Evolutionary conservation across 164 flowering plant species (phyloP), one percentile per base, ranked within the genome.

Genomic region (Tinospora cordifolia): DNA sequence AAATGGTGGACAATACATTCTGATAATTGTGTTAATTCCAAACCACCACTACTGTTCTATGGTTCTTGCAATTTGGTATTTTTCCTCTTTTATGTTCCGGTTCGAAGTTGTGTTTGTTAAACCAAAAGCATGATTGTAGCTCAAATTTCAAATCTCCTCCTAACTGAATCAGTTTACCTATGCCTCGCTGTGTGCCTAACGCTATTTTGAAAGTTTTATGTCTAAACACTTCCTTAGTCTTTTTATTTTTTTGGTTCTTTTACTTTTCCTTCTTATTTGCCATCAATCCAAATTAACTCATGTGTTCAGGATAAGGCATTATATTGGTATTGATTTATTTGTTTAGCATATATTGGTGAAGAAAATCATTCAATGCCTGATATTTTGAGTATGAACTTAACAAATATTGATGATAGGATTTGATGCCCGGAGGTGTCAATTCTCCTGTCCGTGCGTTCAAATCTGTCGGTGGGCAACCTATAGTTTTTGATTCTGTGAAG

Each of bases 341-440:
- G 0, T 62, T 21, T 38, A 44, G 59, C 22, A 2, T 49, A 68
- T 65, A 7, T 2, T 39, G n/a, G 63, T 6, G 11, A 19, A 25
- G 47, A 3, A 8, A 49, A 25, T 47, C 2, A 2, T 51, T 49
- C 34, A 63, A 26, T 59, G 41, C 19, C 57, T 6, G 21, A 66
- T 21, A 25, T 63, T 30, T 44, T 69, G 66, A 36, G 39, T 73
- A 26, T 74, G 57, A 65, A 72, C 65, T 66, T 14, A 7, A 19
- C 67, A 27, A 66, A 24, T 26, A 26, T 24, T 66, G 46, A 60
- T 76, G 65, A 36, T 75, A 94, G 99, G 92, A 94, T 19, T 74
- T 90, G 85, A 92, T 94, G 99, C 99, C 97, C 27, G 97, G 99
- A 69, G 99, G 97, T 74, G 99, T 94, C n/a, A 94, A 90, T 77